phyloP scores from a whole-genome alignment of 495 filamentous ascomycete genomes.

The Aspergillus carlsbadensis region DNA sequence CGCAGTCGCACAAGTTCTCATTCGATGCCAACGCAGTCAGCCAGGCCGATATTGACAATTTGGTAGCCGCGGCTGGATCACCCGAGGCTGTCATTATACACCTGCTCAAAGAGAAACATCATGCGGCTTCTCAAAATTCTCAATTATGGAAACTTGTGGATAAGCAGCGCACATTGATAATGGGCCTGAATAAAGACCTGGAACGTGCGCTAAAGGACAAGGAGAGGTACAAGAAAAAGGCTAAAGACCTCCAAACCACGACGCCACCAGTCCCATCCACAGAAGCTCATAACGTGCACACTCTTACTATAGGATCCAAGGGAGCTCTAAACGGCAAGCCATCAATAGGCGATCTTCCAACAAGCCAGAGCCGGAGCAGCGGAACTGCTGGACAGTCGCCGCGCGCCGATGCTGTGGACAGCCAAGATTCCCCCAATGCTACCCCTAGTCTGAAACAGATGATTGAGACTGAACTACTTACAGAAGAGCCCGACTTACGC shows the following conservation, averaged over 20 bases:
- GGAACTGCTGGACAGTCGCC: background rate
- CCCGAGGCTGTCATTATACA: slow-evolving; percentile 86
- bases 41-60: slow-evolving; percentile 64
- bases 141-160: slow-evolving; percentile 95
- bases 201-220: slow-evolving; percentile 92
- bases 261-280: slow-evolving; percentile 47
- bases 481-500: slow-evolving; percentile 3
- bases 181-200: slow-evolving; percentile 92
- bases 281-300: slow-evolving; percentile 16
- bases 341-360: background rate
- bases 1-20: slow-evolving; percentile 62
- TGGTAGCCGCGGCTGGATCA: slow-evolving; percentile 82
- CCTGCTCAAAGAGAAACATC: slow-evolving; percentile 87
- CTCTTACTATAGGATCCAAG: background rate
- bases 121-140: slow-evolving; percentile 80
- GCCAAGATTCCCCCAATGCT: slow-evolving; percentile 2
- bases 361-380: background rate
- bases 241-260: slow-evolving; percentile 69
- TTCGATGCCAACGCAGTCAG: slow-evolving; percentile 53
- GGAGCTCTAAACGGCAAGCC: background rate
- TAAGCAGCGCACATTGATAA: slow-evolving; percentile 90
- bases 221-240: slow-evolving; percentile 85
- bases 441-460: slow-evolving; percentile 8
- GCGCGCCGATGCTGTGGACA: background rate
- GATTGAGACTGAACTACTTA: background rate